phyloP scores from a whole-genome alignment of 1,284 basidiomycete species.

The Cutaneotrichosporon sp. region DNA sequence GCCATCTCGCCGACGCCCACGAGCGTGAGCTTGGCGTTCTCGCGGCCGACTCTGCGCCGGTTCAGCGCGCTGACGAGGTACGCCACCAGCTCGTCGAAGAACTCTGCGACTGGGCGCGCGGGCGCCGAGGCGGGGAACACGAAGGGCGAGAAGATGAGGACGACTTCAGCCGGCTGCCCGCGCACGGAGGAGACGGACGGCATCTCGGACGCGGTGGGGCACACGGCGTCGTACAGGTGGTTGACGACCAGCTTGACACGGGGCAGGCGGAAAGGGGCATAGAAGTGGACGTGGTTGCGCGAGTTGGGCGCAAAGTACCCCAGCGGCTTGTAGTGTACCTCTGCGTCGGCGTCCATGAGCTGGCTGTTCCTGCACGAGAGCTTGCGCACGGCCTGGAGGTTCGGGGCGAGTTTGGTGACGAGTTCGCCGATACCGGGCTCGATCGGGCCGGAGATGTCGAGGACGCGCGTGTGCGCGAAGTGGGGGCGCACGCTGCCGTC shows the following conservation, averaged over 20 bases:
- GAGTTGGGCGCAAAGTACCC: not conserved
- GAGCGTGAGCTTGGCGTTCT: not conserved
- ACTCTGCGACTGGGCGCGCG: not conserved
- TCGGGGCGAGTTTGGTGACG: too few species aligned
- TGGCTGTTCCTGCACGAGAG: not conserved
- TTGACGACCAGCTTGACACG: not conserved
- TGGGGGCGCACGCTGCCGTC: not conserved
- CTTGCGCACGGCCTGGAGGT: too few species aligned
- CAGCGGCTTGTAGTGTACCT: not conserved
- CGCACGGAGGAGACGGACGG: not conserved
- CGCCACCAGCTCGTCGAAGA: not conserved
- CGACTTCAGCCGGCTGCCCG: not conserved
- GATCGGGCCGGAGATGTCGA: not conserved
- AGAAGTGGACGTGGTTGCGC: too few species aligned
- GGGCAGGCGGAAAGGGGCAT: too few species aligned
- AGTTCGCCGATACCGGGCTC: not conserved
- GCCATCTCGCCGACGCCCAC: slow-evolving; percentile 1
- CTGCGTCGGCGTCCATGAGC: not conserved
- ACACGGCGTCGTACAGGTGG: not conserved
- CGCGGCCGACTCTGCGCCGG: not conserved
- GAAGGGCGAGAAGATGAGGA: not conserved
- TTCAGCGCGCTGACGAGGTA: not conserved
- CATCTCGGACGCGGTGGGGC: not conserved
- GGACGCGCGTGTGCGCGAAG: not conserved
- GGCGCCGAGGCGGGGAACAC: not conserved